Evolutionary conservation across 2,329 filamentous ascomycete species (phyloP).

Genomic region (Xylaria sp.): DNA sequence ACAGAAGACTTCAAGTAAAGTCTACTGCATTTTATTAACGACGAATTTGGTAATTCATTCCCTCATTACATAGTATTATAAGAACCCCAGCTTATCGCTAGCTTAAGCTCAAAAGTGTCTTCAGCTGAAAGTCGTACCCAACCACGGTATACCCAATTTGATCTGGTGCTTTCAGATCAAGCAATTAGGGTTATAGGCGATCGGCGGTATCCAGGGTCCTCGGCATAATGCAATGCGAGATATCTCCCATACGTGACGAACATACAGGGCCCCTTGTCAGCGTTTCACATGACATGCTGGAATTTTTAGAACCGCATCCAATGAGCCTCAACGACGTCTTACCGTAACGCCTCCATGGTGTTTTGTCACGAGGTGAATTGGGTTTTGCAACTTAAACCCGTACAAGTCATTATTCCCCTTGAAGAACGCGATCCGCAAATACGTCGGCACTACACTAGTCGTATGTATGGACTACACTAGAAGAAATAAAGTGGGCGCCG

Average conservation of each 20-base stretch:
- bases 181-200: not conserved
- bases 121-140: not conserved
- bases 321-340: constrained; percentile 27
- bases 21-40: not conserved
- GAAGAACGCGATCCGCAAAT: constrained; percentile 10
- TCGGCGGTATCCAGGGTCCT: constrained; percentile 16
- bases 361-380: not conserved
- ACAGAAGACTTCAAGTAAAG: not conserved
- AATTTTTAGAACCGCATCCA: constrained; percentile 13
- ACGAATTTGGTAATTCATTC: not conserved
- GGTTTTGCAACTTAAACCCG: not conserved
- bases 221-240: constrained; percentile 31
- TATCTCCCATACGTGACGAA: not conserved
- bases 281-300: constrained; percentile 27
- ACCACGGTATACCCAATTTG: not conserved
- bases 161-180: not conserved
- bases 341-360: not conserved
- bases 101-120: not conserved
- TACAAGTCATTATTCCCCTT: constrained; percentile 1
- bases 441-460: not conserved
- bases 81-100: not conserved
- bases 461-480: constrained; percentile 2
- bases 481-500: constrained; percentile 17
- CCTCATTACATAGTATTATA: not conserved
- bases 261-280: constrained; percentile 13